Conservation (phyloP, 2,329 filamentous ascomycete species). For the Colletotrichum chlorophyti region DNA sequence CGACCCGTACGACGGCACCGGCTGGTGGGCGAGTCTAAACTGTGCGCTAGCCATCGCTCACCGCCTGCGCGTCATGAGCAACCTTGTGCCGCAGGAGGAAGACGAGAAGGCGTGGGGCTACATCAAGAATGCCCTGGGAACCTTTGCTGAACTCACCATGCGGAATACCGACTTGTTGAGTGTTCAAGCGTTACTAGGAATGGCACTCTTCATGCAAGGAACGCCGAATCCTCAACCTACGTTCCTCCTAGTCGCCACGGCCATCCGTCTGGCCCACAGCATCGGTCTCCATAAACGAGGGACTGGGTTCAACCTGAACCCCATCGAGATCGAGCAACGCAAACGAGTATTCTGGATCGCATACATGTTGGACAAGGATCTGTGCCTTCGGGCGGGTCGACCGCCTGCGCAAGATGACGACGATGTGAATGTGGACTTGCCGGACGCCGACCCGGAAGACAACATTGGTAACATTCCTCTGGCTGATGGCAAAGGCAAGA, state of each 20-base stretch:
- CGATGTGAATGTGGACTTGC: conserved; percentile 93
- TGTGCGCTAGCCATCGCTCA: conserved; percentile 93
- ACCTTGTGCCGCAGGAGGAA: conserved; percentile 87
- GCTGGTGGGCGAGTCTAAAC: conserved; percentile 98
- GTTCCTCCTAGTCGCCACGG: conserved; percentile 88
- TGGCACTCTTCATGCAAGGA: conserved; percentile 93
- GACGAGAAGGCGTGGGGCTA: conserved; percentile 96
- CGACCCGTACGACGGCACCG: conserved; percentile 92
- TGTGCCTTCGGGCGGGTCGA: conserved; percentile 64
- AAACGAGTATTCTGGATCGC: conserved; percentile 72
- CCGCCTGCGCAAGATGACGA: conserved; percentile 69
- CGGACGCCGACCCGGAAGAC: conserved; percentile 87
- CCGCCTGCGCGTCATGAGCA: conserved; percentile 92
- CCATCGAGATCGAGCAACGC: conserved; percentile 90
- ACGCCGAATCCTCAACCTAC: conserved; percentile 96
- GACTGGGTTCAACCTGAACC: conserved; percentile 90
- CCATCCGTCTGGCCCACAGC: conserved; percentile 88
- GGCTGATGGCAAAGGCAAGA: conserved; percentile 85
- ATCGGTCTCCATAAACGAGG: conserved; percentile 96
- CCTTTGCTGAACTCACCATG: conserved; percentile 92
- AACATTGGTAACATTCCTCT: conserved; percentile 95
- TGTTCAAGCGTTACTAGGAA: conserved; percentile 91
- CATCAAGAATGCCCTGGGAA: conserved; percentile 94
- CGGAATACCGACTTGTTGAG: conserved; percentile 94
- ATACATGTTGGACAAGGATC: conserved; percentile 70